Base-by-base conservation (phyloP, 1,139 yeast genomes). In the Oligophagozyma castellii region DNA sequence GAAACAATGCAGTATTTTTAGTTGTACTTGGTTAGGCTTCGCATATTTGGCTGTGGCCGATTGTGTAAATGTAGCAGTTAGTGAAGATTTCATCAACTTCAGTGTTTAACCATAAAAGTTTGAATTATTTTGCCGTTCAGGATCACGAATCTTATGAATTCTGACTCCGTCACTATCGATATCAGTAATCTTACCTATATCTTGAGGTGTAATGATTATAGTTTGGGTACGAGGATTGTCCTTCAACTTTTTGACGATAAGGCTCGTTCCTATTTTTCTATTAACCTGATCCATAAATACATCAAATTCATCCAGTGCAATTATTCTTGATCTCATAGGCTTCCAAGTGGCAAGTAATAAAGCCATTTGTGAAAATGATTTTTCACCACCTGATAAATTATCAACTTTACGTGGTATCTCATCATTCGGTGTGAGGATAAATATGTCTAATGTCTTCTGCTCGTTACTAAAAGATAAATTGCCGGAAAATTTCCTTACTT, bases 271-370 rank as follows among this genome's bases (percentile, higher is more conserved):
- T 31, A 79, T 70, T 27, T 76, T 67, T 41, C 98, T 67, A 47
- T 86, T 86, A 16, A 83, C 81, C 27, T 86, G 83, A 53, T 92
- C 99, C 98, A 92, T 89, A 45, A 77, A 92, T 18, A 92, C 98
- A 57, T 92, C 99, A 52, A 89, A 92, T 53, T 92, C 99, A 55
- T 92, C 99, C 35, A 92, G 59, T 0, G 95, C 96, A 35, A 93
- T 67, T 14, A 92, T 67, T 35, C 77, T 70, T 0, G 93, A 75
- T 34, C 78, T 73, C 94, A 89, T 84, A 15, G 83, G 76, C 38
- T 73, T 73, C 99, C 99, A 92, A 26, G 93, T 79, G 0, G 96
- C 79, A 36, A 86, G 63, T 29, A 92, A 58, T 34, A 92, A 64
- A 0, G 95, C 81, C 39, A 89, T 75, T 50, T 92, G 98, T 0